Evolutionary conservation across 352 stramenopile species (phyloP).

Genomic region (Globisporangium sylvaticum): DNA sequence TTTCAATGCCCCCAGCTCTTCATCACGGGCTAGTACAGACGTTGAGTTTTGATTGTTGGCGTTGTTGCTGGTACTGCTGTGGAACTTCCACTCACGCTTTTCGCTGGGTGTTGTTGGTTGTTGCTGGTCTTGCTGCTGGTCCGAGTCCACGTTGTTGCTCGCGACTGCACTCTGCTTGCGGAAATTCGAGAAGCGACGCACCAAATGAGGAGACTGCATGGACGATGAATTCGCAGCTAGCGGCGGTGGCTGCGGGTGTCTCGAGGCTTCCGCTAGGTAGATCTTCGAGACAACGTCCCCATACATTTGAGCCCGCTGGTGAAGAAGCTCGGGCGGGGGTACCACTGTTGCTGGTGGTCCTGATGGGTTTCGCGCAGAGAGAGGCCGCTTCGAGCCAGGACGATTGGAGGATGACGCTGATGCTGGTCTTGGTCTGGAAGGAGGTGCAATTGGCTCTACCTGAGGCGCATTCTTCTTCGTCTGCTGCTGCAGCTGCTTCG

Average conservation of each 20-base stretch:
- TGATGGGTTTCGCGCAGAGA: constrained; percentile 25
- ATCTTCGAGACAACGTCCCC: constrained; percentile 50
- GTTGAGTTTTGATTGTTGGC: constrained; percentile 1
- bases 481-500: constrained; percentile 19
- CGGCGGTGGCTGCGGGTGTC: background rate
- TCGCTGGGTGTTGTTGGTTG: background rate
- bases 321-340: constrained; percentile 27
- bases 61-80: background rate
- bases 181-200: constrained; percentile 29
- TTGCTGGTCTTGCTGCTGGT: background rate
- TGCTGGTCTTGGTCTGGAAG: constrained; percentile 2
- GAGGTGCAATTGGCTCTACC: constrained; percentile 2
- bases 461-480: constrained; percentile 7
- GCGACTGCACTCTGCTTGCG: constrained; percentile 12
- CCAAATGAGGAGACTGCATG: constrained; percentile 18
- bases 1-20: constrained; percentile 5
- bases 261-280: constrained; percentile 24
- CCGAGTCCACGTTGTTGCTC: background rate
- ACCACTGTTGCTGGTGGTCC: background rate
- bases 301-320: constrained; percentile 45
- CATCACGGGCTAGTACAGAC: background rate
- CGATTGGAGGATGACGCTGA: background rate
- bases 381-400: constrained; percentile 13
- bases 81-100: constrained; percentile 10
- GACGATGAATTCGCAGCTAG: background rate